Conservation (phyloP, 768 basidiomycete species). For the Calocybe cyanea region DNA sequence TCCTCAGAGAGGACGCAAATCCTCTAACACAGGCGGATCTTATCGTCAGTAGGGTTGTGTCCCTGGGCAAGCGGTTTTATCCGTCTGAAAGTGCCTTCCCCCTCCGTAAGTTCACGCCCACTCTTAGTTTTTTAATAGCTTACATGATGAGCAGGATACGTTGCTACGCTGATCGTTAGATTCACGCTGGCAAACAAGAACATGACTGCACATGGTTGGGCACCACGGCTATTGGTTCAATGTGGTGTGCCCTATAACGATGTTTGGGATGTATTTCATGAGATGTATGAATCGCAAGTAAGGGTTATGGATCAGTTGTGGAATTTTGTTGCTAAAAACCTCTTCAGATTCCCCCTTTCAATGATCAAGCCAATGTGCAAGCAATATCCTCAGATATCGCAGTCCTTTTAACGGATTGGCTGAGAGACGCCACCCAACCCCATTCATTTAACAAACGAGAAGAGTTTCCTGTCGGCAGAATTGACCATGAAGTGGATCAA, state of each 20-base stretch:
- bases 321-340: constrained; percentile 1
- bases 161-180: constrained; percentile 71
- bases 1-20: constrained; percentile 54
- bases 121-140: not conserved
- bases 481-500: constrained; percentile 69
- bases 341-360: constrained; percentile 75
- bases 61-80: constrained; percentile 82
- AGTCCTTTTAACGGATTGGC: constrained; percentile 75
- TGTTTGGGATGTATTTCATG: constrained; percentile 81
- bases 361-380: constrained; percentile 75
- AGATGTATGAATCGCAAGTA: constrained; percentile 88
- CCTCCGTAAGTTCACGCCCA: constrained; percentile 55
- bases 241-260: constrained; percentile 79
- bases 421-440: constrained; percentile 71
- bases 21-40: constrained; percentile 52
- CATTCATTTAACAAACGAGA: constrained; percentile 57
- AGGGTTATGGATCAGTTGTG: constrained; percentile 16
- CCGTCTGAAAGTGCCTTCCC: constrained; percentile 92
- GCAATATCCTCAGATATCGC: constrained; percentile 81
- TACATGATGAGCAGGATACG: constrained; percentile 51
- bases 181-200: constrained; percentile 63
- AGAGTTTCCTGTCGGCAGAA: constrained; percentile 75
- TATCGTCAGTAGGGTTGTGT: constrained; percentile 59
- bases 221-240: constrained; percentile 70
- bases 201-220: constrained; percentile 74